Evolutionary conservation across 2,329 filamentous ascomycete species (phyloP).

Genomic region (Phaeosphaeria sp.): DNA sequence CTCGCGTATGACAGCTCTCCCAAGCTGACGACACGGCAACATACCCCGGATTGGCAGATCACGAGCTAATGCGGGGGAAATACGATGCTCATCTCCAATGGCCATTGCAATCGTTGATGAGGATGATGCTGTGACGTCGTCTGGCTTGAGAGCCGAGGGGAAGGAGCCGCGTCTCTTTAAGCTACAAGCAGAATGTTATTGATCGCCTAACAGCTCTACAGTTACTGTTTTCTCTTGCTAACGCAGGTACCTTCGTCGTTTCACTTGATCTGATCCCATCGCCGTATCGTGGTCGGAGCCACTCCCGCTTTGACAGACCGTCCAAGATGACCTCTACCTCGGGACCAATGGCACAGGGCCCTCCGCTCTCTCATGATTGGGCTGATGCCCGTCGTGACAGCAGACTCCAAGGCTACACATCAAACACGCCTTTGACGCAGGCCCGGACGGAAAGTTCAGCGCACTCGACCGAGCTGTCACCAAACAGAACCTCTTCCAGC

Average conservation of each 20-base stretch:
- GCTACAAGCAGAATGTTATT: not conserved
- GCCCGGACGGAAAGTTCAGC: slow-evolving; percentile 26
- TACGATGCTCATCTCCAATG: slow-evolving; percentile 10
- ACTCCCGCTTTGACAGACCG: not conserved
- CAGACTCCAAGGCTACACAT: slow-evolving; percentile 15
- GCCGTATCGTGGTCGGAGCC: not conserved
- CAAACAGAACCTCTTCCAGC: slow-evolving; percentile 29
- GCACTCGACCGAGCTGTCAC: slow-evolving; percentile 14
- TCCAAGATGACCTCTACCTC: slow-evolving; percentile 9
- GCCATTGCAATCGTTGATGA: not conserved
- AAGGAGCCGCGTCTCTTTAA: slow-evolving; percentile 10
- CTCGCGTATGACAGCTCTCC: slow-evolving; percentile 8
- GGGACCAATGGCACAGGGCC: slow-evolving; percentile 24
- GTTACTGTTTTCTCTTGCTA: not conserved
- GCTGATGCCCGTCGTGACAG: slow-evolving; percentile 16
- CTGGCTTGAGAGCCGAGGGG: slow-evolving; percentile 5
- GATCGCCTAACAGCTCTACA: not conserved
- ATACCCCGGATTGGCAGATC: slow-evolving; percentile 5
- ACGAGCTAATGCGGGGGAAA: slow-evolving; percentile 15
- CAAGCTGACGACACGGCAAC: slow-evolving; percentile 14
- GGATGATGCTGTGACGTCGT: slow-evolving; percentile 19
- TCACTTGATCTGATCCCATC: not conserved
- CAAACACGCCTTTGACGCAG: slow-evolving; percentile 19
- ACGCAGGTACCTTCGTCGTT: not conserved
- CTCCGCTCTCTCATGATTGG: slow-evolving; percentile 28